Percentiles rank a stretch among this genome's conserved stretches.
phyloP scores from a whole-genome alignment of 768 basidiomycete genomes.

The Pulveroboletus sp. region DNA sequence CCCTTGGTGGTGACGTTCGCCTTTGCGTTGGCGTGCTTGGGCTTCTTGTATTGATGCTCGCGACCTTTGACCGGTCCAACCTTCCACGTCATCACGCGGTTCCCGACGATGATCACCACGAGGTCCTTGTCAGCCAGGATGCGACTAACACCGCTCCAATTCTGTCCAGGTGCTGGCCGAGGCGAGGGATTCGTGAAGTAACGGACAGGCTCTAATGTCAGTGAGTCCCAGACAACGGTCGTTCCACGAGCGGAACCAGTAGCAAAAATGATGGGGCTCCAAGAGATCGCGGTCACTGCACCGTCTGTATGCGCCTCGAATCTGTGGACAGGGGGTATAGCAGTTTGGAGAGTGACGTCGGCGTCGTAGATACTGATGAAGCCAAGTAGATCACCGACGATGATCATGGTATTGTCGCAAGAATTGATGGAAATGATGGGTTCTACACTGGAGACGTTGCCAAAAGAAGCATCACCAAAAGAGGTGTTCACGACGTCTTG shows the following conservation, averaged over 20 bases:
- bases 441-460: no score
- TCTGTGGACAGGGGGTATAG: slow-evolving; percentile 37
- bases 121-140: slow-evolving; percentile 54
- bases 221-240: slow-evolving; percentile 59
- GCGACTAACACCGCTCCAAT: slow-evolving; percentile 46
- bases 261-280: slow-evolving; percentile 53
- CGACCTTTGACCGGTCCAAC: no score
- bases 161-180: slow-evolving; percentile 31
- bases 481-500: slow-evolving; percentile 31
- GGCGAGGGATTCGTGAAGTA: slow-evolving; percentile 49
- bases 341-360: slow-evolving; percentile 19
- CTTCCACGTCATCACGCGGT: slow-evolving; percentile 58
- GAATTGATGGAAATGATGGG: no score
- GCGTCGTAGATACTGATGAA: slow-evolving; percentile 61
- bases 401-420: no score
- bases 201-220: no score
- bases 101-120: slow-evolving; percentile 57
- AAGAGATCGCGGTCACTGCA: no score
- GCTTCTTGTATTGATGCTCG: no score
- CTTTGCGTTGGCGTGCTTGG: no score
- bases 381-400: slow-evolving; percentile 64
- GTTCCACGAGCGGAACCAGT: slow-evolving; percentile 64
- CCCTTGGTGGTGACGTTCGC: no score
- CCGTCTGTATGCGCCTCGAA: slow-evolving; percentile 66
- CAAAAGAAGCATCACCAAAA: slow-evolving; percentile 53